Evolutionary conservation across 192 early-diverging fungal genomes (phyloP), one percentile per base, ranked within the genome.

Genomic region (Backusella circina): DNA sequence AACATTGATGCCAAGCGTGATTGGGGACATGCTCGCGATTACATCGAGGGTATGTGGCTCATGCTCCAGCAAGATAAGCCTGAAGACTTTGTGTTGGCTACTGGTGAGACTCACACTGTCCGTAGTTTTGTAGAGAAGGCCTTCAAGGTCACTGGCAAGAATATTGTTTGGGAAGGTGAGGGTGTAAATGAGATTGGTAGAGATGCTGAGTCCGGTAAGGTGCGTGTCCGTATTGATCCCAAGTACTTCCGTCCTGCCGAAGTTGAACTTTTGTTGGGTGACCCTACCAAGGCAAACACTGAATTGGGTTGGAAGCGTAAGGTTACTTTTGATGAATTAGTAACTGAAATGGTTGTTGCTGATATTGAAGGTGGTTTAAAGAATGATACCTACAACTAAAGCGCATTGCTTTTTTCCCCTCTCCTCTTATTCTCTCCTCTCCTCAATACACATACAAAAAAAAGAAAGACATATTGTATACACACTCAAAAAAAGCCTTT

Each of bases 21-120:
- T 84, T 94, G 92, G 92, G 92, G 92, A 70, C 92, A 94, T 67
- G 92, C 92, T 35, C 84, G 88, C 50, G 93, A 94, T 74, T 94
- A 94, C 81, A 84, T 82, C 70, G 86, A 93, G 83, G 93, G 93
- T 38, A 94, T 93, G 93, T 93, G 92, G 91, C 78, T 88, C 31
- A 94, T 94, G 91, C 82, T 94, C 33, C 93, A 93, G 79, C 91
- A 94, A 79, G 90, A 92, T 13, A 26, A 76, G 9, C 86, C 91
- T 13, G 88, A 93, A 4, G 93, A 94, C 77, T 94, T 86, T 81
- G 92, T 94, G 7, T 81, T 94, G 39, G 91, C 93, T 18, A 93
- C 93, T 10, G 92, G 92, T 47, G 93, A 94, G 80, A 94, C 92
- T 47, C 93, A 94, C 82, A 91, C 91, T 35, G 93, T 94, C 21